Base-by-base conservation (phyloP, 768 basidiomycete species). In the Tylopilus rubrobrunneus region DNA sequence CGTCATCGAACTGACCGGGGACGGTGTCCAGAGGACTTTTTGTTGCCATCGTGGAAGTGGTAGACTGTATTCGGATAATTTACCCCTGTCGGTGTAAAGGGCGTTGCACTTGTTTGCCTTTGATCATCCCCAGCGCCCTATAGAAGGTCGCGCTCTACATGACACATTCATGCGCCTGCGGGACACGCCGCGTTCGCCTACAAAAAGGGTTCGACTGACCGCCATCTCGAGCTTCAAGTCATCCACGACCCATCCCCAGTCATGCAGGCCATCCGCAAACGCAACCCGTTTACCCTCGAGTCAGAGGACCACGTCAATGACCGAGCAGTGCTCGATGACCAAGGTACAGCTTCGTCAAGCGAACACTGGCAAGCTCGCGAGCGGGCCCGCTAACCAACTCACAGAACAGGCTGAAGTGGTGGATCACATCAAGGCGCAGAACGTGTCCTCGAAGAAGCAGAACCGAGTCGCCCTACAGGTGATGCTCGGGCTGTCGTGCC, bases 361-460 rank as follows among this genome's bases (percentile, higher is more conserved):
- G 17, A 34, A 45, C 2, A 19, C 19, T 19, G 19, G 19, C 19
- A 19, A 33, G 23, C 12, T 17, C 41, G 4, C n/a, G 15, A 23
- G 23, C 21, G 2, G 39, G 9, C 15, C 27, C 42, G 27, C 56
- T 67, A 0, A 56, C 47, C 47, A 5, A 9, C 42, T 25, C 42
- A 3, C 60, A 87, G 86, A 88, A 63, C 86, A 88, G 63, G 79
- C 84, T 44, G 77, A 79, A 43, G 39, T 85, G 12, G 76, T 88
- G 45, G 68, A 77, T n/a, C 59, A 51, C 5, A 67, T 88, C 37
- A 78, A 75, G 45, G 61, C 60, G n/a, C 69, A 74, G 43, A 80
- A 80, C 51, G 67, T 71, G 0, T 62, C 62, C 8, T 76, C 76
- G 1, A 80, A 78, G 63, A 58, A 63, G 52, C 73, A 70, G 43